A percentile compares a stretch with the other conserved stretches of the same genome.
phyloP scores from a whole-genome alignment of 306 rosid genomes.

The Alnus rubra region DNA sequence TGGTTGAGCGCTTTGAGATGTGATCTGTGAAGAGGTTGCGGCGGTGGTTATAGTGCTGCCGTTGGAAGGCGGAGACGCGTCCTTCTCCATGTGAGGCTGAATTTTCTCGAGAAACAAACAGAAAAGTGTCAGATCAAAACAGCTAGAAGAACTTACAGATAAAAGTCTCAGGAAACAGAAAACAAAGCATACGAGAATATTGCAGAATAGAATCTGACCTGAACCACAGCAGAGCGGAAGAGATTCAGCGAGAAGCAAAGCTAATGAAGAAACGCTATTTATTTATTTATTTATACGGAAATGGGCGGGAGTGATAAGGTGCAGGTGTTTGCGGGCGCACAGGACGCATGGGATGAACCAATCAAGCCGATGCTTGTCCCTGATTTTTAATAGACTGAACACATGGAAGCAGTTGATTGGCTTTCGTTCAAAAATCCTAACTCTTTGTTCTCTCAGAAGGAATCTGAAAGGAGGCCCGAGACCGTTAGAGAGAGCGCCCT shows the following conservation, averaged over 20 bases:
- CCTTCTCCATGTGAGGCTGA: conserved; percentile 34
- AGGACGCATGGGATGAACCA: background rate
- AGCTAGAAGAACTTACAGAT: no score
- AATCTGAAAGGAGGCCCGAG: background rate
- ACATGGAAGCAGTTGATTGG: conserved; percentile 4
- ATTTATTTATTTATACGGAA: background rate
- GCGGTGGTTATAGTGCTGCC: conserved; percentile 5
- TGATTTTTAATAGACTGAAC: background rate
- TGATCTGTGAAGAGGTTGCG: conserved; percentile 3
- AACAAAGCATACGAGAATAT: background rate
- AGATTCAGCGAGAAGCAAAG: background rate
- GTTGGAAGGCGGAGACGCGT: conserved; percentile 25
- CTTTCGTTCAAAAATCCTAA: no score
- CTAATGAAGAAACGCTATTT: background rate
- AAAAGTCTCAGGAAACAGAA: background rate
- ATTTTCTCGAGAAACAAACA: conserved; percentile 1
- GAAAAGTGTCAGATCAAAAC: background rate
- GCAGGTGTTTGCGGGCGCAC: background rate
- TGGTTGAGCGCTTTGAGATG: background rate
- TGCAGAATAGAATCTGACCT: background rate
- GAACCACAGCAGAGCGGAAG: background rate
- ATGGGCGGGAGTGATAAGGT: background rate
- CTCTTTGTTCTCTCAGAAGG: background rate
- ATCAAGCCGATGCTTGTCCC: background rate
- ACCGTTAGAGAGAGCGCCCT: conserved; percentile 32